These are phyloP conservation scores for Omphalotus olearius DNA, from an alignment of 1,284 basidiomycete genomes.

Conservation along the genomic window DNA sequence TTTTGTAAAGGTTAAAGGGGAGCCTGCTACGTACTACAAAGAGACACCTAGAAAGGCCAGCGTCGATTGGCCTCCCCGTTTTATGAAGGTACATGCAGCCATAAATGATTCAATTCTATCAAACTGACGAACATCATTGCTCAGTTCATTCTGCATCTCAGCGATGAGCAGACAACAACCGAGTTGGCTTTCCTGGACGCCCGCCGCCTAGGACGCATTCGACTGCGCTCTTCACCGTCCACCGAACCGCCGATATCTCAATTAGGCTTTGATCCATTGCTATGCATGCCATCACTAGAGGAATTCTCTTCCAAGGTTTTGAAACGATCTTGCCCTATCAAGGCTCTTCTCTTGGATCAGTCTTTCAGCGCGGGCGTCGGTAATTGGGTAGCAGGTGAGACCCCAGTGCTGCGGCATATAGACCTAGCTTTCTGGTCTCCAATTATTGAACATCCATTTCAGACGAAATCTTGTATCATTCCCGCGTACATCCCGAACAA, in stretches of 20 bases:
- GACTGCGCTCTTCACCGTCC: conserved; percentile 56
- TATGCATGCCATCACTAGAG: conserved; percentile 63
- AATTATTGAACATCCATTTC: neutral
- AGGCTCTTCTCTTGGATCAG: conserved; percentile 79
- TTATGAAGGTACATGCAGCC: conserved; percentile 67
- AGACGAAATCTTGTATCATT: conserved; percentile 82
- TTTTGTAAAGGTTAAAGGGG: conserved; percentile 53
- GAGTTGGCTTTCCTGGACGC: conserved; percentile 67
- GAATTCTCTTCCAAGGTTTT: conserved; percentile 49
- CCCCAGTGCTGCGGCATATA: conserved; percentile 13
- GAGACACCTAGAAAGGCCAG: conserved; percentile 45
- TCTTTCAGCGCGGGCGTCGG: conserved; percentile 80
- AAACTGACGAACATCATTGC: neutral
- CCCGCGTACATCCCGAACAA: conserved; percentile 73
- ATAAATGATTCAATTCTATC: neutral
- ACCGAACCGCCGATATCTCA: conserved; percentile 65
- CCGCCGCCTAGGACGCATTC: conserved; percentile 69
- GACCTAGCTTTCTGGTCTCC: conserved; percentile 3
- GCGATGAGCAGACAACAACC: conserved; percentile 27
- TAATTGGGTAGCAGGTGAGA: conserved; percentile 77
- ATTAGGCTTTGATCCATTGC: conserved; percentile 77
- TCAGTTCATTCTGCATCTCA: conserved; percentile 63
- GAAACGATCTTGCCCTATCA: conserved; percentile 69
- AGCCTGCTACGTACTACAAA: conserved; percentile 61
- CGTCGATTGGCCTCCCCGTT: conserved; percentile 74